A percentile compares a stretch with the other conserved stretches of the same genome.
Evolutionary conservation across 2,329 filamentous ascomycete genomes (phyloP).

Genomic region (Cladosporium austrohemisphaericum): DNA sequence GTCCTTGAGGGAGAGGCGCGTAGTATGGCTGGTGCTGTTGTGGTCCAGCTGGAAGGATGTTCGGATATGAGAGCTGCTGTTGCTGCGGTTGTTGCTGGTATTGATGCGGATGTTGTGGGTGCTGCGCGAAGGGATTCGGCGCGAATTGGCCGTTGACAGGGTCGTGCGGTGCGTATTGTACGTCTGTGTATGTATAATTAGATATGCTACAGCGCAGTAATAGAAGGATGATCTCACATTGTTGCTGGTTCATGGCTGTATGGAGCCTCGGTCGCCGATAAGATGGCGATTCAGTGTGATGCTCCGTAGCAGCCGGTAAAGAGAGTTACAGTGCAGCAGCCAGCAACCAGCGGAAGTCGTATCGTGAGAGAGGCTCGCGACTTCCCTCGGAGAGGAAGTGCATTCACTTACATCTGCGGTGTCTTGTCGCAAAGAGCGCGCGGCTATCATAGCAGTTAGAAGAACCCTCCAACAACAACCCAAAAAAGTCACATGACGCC

Average conservation of each 20-base stretch:
- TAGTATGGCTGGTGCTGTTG: slow-evolving; percentile 17
- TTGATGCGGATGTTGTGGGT: slow-evolving; percentile 1
- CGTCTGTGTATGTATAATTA: not conserved
- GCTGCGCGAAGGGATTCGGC: not conserved
- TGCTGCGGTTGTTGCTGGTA: slow-evolving; percentile 18
- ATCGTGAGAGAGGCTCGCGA: no score
- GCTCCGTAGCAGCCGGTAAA: slow-evolving; percentile 4
- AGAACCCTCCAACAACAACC: no score
- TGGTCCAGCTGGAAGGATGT: slow-evolving; percentile 3
- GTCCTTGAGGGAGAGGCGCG: slow-evolving; percentile 10
- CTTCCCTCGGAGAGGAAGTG: no score
- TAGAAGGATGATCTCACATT: not conserved
- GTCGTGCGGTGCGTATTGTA: slow-evolving; percentile 1
- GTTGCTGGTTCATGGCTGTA: slow-evolving; percentile 1
- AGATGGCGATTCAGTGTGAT: not conserved
- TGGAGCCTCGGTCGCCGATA: not conserved
- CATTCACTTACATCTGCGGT: no score
- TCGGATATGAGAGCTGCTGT: slow-evolving; percentile 4
- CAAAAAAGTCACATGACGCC: no score
- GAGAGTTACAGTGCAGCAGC: not conserved
- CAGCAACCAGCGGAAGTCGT: not conserved
- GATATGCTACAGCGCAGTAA: no score
- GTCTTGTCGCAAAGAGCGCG: no score
- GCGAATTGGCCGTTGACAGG: slow-evolving; percentile 6
- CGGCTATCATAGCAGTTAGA: no score